Percentiles rank a stretch among this genome's conserved stretches.
Conservation (phyloP, 345 rosid genomes). For the Gossypium thurberi region DNA sequence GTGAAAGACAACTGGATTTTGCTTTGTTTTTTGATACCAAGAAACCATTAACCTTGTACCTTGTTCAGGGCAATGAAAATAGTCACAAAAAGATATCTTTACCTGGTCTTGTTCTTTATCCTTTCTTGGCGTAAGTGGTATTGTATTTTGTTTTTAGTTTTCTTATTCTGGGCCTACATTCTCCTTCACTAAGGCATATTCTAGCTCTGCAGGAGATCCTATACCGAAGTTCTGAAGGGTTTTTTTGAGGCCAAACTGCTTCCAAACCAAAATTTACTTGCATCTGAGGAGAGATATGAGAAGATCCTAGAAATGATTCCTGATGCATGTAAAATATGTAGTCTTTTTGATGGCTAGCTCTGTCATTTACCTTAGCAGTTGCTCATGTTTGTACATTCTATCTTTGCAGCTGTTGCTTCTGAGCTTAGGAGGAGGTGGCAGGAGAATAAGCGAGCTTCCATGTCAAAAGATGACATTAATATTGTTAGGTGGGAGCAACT, state of each 20-base stretch:
- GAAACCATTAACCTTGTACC: constrained; percentile 9
- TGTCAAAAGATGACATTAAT: constrained; percentile 64
- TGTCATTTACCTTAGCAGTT: constrained; percentile 13
- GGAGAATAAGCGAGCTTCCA: constrained; percentile 42
- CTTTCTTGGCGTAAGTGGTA: constrained; percentile 72
- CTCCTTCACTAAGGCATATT: constrained; percentile 14
- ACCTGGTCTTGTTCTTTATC: constrained; percentile 67
- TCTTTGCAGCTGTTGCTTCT: constrained; percentile 55
- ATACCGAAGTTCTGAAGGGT: constrained; percentile 59
- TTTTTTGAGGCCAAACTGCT: constrained; percentile 73
- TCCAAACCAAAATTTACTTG: constrained; percentile 50
- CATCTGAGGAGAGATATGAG: constrained; percentile 74
- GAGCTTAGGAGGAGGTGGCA: constrained; percentile 88
- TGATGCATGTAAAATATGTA: constrained; percentile 37
- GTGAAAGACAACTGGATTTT: background rate
- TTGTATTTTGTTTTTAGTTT: constrained; percentile 1
- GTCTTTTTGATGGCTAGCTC: background rate
- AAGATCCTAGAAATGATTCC: constrained; percentile 83
- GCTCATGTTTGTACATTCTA: constrained; percentile 2
- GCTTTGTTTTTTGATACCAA: background rate
- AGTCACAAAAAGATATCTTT: constrained; percentile 66
- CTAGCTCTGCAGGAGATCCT: constrained; percentile 64
- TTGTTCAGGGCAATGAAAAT: constrained; percentile 73
- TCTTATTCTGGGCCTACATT: background rate
- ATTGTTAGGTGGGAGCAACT: constrained; percentile 75